These are phyloP conservation scores for Hypomontagnella monticulosa DNA, from an alignment of 495 filamentous ascomycete species.

Conservation along the genomic window DNA sequence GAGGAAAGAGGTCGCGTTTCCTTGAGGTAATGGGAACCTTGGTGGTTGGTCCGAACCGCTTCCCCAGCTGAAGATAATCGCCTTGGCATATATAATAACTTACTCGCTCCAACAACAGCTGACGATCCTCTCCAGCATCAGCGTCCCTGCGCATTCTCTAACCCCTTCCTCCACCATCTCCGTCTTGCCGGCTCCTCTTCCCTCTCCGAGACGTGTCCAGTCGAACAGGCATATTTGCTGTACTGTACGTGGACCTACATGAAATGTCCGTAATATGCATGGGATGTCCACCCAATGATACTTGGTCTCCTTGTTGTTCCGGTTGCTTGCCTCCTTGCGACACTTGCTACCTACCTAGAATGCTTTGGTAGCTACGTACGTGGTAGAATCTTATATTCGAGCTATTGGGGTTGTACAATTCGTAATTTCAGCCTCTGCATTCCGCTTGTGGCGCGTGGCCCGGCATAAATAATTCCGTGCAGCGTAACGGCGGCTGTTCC, in stretches of 20 bases:
- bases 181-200: background rate
- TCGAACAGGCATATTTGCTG: slow-evolving; percentile 6
- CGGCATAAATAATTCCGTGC: slow-evolving; percentile 15
- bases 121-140: slow-evolving; percentile 5
- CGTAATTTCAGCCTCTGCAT: slow-evolving; percentile 22
- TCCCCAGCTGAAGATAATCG: slow-evolving; percentile 17
- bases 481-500: slow-evolving; percentile 16
- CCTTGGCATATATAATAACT: slow-evolving; percentile 27
- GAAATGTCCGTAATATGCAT: background rate
- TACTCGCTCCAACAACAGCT: slow-evolving; percentile 8
- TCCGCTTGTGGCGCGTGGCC: slow-evolving; percentile 10
- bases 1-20: slow-evolving; percentile 1
- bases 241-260: too few relatives aligned
- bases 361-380: background rate
- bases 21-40: slow-evolving; percentile 22
- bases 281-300: background rate
- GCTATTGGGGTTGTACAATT: slow-evolving; percentile 7
- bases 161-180: background rate
- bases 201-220: background rate
- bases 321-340: background rate
- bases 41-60: slow-evolving; percentile 14
- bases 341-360: background rate
- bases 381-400: background rate
- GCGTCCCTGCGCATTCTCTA: background rate
- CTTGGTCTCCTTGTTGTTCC: slow-evolving; percentile 9